Base-by-base conservation (phyloP, 169 alveolate genomes). In the Eimeria sp. region DNA sequence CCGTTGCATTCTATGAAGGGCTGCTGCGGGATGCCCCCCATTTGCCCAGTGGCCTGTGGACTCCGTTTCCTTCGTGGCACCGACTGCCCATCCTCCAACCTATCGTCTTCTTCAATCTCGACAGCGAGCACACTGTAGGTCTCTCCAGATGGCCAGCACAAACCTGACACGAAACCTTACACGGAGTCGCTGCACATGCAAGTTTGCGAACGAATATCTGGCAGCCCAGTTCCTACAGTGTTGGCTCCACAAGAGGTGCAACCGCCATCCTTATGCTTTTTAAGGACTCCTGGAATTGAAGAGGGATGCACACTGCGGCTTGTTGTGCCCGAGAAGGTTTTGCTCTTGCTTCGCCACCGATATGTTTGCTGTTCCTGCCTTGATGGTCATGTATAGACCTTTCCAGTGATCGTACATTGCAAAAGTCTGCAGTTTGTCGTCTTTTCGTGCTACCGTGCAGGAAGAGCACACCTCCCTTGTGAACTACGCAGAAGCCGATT, bases 1-100 rank as follows among this genome's bases (percentile, higher is more conserved):
- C 99, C 52, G 96, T 97, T 96, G 97, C 98, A 2, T 97, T 97
- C 95, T 97, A 97, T 94, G 97, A 97, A 37, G 95, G 95, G 49
- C 95, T 91, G 20, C 89, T 97, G 78, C 60, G 64, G 85, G 96
- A 97, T 52, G 96, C 96, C n/a, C 87, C 66, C 43, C 91, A 97
- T 64, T 80, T 97, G 30, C 83, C 83, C 60, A 96, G 71, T 1
- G 80, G 91, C 54, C 96, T 96, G 95, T 95, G 97, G 97, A 97
- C 98, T 6, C 97, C 96, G 62, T 95, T 97, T 72, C 98, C 98
- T 83, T 87, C 58, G 16, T 98, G 99, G 99, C 97, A 98, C 52
- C 97, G 97, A 78, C 95, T 98, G 89, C 99, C 99, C 52, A 96
- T 98, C 74, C 97, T 98, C 72, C 97, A 98, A 46, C 99, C 99